Conservation (phyloP, 768 basidiomycete genomes). For the Lentinula aciculospora region DNA sequence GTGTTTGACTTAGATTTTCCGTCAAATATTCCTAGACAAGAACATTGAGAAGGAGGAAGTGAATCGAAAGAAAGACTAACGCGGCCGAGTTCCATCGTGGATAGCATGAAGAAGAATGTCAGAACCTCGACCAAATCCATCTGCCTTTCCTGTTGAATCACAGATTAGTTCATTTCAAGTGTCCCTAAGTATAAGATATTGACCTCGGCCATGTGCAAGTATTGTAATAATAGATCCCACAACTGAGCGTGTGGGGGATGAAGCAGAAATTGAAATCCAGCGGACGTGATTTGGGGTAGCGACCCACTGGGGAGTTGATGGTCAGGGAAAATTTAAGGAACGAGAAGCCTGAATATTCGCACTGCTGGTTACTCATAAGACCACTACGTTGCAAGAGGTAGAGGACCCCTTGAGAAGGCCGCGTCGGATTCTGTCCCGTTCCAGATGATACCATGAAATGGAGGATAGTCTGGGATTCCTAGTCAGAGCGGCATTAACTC, state of each 20-base stretch:
- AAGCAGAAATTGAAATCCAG: conserved; percentile 94
- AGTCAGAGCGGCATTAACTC: not conserved
- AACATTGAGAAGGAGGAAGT: not conserved
- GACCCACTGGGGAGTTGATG: conserved; percentile 35
- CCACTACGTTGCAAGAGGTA: conserved; percentile 79
- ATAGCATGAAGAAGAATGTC: conserved; percentile 94
- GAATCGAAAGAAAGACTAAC: conserved; percentile 34
- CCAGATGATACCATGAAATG: conserved; percentile 98
- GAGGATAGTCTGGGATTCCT: conserved; percentile 69
- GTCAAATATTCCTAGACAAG: conserved; percentile 78
- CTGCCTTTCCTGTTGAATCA: conserved; percentile 56
- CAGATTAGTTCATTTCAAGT: conserved; percentile 10
- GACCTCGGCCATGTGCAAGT: conserved; percentile 82
- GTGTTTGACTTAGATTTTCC: conserved; percentile 70
- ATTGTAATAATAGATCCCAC: conserved; percentile 91
- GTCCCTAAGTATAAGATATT: conserved; percentile 15
- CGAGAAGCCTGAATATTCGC: not conserved
- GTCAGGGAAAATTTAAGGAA: conserved; percentile 11
- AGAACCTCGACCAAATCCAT: conserved; percentile 94
- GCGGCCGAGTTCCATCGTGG: conserved; percentile 90
- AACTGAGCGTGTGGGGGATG: conserved; percentile 92
- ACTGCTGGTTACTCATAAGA: conserved; percentile 68
- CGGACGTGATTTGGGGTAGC: conserved; percentile 78
- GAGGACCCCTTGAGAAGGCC: conserved; percentile 80
- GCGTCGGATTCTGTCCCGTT: conserved; percentile 65